These are phyloP conservation scores for Nicotiana paniculata DNA, from an alignment of 257 asterid genomes.

Conservation along the genomic window DNA sequence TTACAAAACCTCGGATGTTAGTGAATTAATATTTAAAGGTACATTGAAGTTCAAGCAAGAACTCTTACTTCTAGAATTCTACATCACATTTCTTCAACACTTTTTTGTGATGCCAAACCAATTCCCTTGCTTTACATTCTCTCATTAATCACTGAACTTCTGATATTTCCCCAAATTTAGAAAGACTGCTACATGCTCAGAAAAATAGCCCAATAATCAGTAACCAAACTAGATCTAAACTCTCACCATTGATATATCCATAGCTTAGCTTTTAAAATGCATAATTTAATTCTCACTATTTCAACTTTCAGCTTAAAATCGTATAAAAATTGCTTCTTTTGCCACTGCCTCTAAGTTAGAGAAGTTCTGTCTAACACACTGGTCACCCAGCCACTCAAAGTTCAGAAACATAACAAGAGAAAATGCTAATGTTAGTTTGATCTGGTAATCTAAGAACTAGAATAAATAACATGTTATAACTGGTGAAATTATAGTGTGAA, in stretches of 20 bases:
- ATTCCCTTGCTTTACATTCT: background rate
- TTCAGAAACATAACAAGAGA: background rate
- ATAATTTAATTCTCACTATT: background rate
- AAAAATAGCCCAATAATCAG: background rate
- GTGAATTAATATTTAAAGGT: background rate
- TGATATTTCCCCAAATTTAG: background rate
- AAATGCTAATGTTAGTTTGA: background rate
- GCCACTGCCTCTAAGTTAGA: background rate
- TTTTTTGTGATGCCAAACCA: background rate
- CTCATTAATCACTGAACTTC: background rate
- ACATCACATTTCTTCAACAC: background rate
- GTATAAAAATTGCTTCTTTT: background rate
- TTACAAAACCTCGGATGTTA: background rate
- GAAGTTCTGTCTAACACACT: background rate
- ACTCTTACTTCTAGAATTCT: background rate
- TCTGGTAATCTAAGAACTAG: background rate
- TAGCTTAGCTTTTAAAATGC: background rate
- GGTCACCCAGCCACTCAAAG: background rate
- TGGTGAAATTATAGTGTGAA: background rate
- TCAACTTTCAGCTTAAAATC: background rate
- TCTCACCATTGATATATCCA: background rate
- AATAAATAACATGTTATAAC: background rate
- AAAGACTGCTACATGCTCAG: background rate
- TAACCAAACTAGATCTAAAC: background rate
- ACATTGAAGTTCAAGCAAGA: background rate